Evolutionary conservation across 2,329 filamentous ascomycete species (phyloP), one percentile per base, ranked within the genome.

Genomic region (Teratosphaeria destructans): DNA sequence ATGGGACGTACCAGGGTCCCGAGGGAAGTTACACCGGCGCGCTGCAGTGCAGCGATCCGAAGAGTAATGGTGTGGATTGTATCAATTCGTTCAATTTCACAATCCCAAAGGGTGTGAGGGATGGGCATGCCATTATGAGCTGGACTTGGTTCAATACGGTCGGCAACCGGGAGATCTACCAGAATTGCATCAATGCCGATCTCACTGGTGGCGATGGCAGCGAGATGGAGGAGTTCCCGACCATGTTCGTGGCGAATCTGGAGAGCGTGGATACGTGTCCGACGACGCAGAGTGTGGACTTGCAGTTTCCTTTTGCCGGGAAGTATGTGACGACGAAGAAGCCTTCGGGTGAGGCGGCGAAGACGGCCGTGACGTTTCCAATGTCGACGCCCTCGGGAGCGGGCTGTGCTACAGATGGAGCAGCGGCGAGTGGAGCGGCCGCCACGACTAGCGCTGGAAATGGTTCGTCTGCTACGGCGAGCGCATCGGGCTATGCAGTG

Each of bases 141-240:
- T 97, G 92, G 91, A 90, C 90, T 0, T 97, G 94, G 94, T 85
- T 95, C 75, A 97, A 97, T 75, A 88, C 87, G 61, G 70, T 95
- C 10, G 94, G 94, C 2, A 96, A 96, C 77, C 86, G 92, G 0
- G 94, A 97, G 72, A 90, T 96, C 81, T 96, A 97, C 81, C 95
- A 96, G 91, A 95, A 96, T 81, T 99, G 93, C 67, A 90, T 88
- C 0, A 84, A 89, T 0, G 74, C 95, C 55, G 81, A 79, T 0
- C 79, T 97, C 27, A 83, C 82, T 0, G 76, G 74, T 3, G 75
- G 76, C 26, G 56, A 84, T 52, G 67, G 83, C 59, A 73, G 78
- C 1, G 82, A 82, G 64, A 82, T 86, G 62, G 71, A 82, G 47
- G 72, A 75, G 0, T 85, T 95, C 12, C 90, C 90, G 0, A 78